Conservation (phyloP, 176 grass and related monocot species). For the Thinopyrum elongatum region DNA sequence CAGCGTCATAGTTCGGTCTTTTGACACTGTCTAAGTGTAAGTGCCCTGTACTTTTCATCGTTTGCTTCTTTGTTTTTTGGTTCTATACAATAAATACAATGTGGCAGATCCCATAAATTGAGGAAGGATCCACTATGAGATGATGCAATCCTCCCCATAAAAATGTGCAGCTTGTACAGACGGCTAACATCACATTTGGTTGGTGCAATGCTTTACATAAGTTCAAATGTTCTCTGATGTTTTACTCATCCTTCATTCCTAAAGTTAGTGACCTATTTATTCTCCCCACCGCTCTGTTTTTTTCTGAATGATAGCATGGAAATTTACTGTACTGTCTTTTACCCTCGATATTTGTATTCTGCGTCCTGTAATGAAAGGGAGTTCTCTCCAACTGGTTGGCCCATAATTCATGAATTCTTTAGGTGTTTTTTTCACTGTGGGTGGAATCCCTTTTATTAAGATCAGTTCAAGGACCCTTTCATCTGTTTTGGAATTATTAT, state of each 20-base stretch:
- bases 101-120: slow-evolving; percentile 28
- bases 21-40: slow-evolving; percentile 22
- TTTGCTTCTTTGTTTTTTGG: slow-evolving; percentile 17
- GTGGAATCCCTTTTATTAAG: neutral
- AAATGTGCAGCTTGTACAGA: neutral
- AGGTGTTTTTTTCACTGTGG: neutral
- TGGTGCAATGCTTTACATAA: neutral
- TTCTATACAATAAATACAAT: slow-evolving; percentile 12
- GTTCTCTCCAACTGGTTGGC: slow-evolving; percentile 12
- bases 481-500: slow-evolving; percentile 32
- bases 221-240: neutral
- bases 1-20: slow-evolving; percentile 8
- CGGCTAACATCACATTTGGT: neutral
- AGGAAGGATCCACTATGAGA: slow-evolving; percentile 35
- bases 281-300: neutral
- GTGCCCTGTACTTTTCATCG: slow-evolving; percentile 21
- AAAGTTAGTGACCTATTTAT: neutral
- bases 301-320: neutral
- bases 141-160: slow-evolving; percentile 5
- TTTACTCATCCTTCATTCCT: neutral
- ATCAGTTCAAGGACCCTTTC: slow-evolving; percentile 27
- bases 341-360: slow-evolving; percentile 4
- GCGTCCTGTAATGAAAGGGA: neutral
- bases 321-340: slow-evolving; percentile 7
- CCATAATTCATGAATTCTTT: slow-evolving; percentile 15